A percentile compares a stretch with the other conserved stretches of the same genome.
Conservation (phyloP, 169 alveolate species). For the Perkinsus marinus region DNA sequence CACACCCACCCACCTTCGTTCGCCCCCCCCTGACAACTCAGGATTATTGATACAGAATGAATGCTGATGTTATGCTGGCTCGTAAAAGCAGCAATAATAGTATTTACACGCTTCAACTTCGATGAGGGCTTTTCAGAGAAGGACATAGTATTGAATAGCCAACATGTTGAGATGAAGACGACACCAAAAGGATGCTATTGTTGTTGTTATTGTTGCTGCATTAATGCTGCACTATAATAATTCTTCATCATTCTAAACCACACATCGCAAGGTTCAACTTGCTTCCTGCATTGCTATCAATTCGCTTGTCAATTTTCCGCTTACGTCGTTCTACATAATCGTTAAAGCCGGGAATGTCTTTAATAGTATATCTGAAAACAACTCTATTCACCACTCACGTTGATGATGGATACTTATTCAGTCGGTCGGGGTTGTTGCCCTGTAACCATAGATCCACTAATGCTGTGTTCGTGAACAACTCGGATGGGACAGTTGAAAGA, state of each 20-base stretch:
- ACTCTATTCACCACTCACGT: background rate
- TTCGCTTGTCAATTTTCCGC: background rate
- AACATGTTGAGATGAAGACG: too few relatives aligned
- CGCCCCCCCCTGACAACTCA: too few relatives aligned
- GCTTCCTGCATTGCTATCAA: background rate
- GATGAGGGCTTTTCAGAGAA: too few relatives aligned
- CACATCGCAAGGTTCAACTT: background rate
- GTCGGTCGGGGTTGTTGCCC: background rate
- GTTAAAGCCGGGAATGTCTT: background rate
- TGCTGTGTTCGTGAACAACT: background rate
- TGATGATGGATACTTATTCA: background rate
- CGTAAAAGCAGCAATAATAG: too few relatives aligned
- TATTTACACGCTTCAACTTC: too few relatives aligned
- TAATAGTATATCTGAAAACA: background rate
- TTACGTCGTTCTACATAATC: background rate
- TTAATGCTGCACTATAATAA: too few relatives aligned
- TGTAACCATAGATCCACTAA: background rate
- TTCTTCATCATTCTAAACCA: background rate
- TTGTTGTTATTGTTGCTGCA: too few relatives aligned
- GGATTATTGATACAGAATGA: too few relatives aligned
- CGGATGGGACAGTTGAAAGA: background rate
- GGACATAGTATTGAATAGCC: too few relatives aligned
- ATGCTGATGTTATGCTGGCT: too few relatives aligned
- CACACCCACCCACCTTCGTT: too few relatives aligned
- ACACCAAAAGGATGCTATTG: too few relatives aligned